Conservation (phyloP, 495 filamentous ascomycete genomes). For the Amniculicola lignicola region DNA sequence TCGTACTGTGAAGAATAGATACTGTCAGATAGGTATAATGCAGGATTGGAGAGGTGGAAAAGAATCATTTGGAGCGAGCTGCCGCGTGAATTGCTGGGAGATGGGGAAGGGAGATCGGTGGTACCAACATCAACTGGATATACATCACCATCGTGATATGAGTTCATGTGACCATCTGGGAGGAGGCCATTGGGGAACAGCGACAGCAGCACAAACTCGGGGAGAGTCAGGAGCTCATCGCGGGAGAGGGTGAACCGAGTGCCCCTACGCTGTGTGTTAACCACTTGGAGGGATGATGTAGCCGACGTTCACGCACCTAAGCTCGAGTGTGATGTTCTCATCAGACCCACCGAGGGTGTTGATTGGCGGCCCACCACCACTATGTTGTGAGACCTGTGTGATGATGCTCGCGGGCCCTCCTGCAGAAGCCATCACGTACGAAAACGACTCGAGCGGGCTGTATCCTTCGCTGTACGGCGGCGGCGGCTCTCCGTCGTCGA, state of each 20-base stretch:
- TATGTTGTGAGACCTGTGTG: slow-evolving; percentile 96
- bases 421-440: slow-evolving; percentile 96
- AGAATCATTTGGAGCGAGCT: slow-evolving; percentile 35
- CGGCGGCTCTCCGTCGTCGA: slow-evolving; percentile 87
- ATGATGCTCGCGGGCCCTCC: slow-evolving; percentile 97
- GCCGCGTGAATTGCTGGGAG: slow-evolving; percentile 40
- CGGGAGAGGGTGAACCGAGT: slow-evolving; percentile 89
- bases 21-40: slow-evolving; percentile 58
- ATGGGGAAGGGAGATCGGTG: slow-evolving; percentile 32
- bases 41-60: slow-evolving; percentile 45
- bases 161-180: slow-evolving; percentile 93
- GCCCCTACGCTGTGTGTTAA: slow-evolving; percentile 56
- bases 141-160: slow-evolving; percentile 86
- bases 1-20: slow-evolving; percentile 73
- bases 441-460: slow-evolving; percentile 88
- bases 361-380: slow-evolving; percentile 76
- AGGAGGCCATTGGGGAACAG: slow-evolving; percentile 97
- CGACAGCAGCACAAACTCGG: slow-evolving; percentile 98
- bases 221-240: slow-evolving; percentile 90
- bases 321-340: slow-evolving; percentile 91
- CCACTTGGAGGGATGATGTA: neutral
- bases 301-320: slow-evolving; percentile 60
- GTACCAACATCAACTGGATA: slow-evolving; percentile 92
- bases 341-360: slow-evolving; percentile 90
- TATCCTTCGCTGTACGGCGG: slow-evolving; percentile 93